These are phyloP conservation scores for Apiospora malaysiana DNA, from an alignment of 2,329 filamentous ascomycete species.

Conservation along the genomic window DNA sequence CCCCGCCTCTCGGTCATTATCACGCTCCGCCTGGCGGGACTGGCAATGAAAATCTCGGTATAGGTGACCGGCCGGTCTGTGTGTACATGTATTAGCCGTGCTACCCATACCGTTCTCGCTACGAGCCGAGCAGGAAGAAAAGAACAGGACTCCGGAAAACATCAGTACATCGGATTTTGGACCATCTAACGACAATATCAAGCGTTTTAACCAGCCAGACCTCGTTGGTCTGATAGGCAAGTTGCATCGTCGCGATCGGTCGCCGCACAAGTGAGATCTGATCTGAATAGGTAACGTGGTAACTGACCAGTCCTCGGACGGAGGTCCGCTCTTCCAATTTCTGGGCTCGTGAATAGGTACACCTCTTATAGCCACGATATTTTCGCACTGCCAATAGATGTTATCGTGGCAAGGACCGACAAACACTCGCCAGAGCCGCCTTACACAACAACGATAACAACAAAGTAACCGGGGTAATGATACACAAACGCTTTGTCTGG, in stretches of 20 bases:
- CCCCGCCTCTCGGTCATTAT: constrained; percentile 15
- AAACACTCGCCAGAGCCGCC: not conserved
- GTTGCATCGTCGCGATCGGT: not conserved
- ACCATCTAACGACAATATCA: not conserved
- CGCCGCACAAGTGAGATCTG: not conserved
- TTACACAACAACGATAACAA: not conserved
- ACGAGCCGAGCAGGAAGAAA: not conserved
- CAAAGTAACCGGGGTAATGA: not conserved
- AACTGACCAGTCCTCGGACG: not conserved
- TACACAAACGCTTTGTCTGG: not conserved
- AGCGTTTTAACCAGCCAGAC: not conserved
- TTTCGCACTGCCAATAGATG: not conserved
- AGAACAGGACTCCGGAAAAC: not conserved
- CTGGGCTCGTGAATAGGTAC: not conserved
- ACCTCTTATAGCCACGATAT: not conserved
- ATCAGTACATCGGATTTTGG: not conserved
- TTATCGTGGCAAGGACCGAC: not conserved
- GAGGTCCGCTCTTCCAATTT: not conserved
- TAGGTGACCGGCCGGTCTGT: not conserved
- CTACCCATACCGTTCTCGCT: not conserved
- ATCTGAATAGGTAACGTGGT: not conserved
- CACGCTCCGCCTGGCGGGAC: constrained; percentile 7
- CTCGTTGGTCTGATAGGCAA: not conserved
- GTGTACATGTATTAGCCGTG: not conserved
- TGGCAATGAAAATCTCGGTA: constrained; percentile 4